Evolutionary conservation across 306 rosid species (phyloP), one percentile per base, ranked within the genome.

Genomic region (Corylus heterophylla): DNA sequence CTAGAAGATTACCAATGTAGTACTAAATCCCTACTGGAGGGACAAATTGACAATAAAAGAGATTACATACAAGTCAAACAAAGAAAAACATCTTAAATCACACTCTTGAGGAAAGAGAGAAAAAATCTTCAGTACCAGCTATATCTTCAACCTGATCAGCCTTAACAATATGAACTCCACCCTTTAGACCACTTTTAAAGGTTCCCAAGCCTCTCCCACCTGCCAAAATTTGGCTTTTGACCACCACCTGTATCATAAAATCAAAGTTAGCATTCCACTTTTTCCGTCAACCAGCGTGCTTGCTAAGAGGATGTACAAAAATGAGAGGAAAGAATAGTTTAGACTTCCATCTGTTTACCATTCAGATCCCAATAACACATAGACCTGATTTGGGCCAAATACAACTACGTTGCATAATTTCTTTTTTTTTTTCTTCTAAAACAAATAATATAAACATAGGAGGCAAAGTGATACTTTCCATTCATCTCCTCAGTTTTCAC

Each of bases 131-230:
- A 86, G 79, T 96, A 96, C 99, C 97, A 61, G 99, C 94, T n/a
- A 89, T 48, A 47, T 96, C 99, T 90, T 82, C 94, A 82, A 86
- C 98, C 83, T 93, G 94, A 11, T 90, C 97, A 27, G 89, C 55
- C 87, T 90, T 90, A 73, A 91, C 96, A 79, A 96, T 96, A 80
- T 96, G 99, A 59, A 96, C 99, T 79, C 99, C 99, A 31, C 98
- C 99, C 92, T 91, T 72, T 69, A 96, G 89, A 76, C 99, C 99
- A 52, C 85, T 96, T 82, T 89, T 90, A 80, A 96, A 96, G 5
- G 97, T 96, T 78, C 99, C 99, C 85, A 96, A 77, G 14, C 99
- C 99, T 76, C 99, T 86, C 79, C 99, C 99, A 78, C 99, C 98
- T 14, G 99, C 99, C 89, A 96, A 87, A 82, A 96, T 91, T 79